Percentiles rank a stretch among this genome's conserved stretches.
These are phyloP conservation scores for Escovopsis sp. DNA, from an alignment of 2,329 filamentous ascomycete genomes.

Conservation along the genomic window DNA sequence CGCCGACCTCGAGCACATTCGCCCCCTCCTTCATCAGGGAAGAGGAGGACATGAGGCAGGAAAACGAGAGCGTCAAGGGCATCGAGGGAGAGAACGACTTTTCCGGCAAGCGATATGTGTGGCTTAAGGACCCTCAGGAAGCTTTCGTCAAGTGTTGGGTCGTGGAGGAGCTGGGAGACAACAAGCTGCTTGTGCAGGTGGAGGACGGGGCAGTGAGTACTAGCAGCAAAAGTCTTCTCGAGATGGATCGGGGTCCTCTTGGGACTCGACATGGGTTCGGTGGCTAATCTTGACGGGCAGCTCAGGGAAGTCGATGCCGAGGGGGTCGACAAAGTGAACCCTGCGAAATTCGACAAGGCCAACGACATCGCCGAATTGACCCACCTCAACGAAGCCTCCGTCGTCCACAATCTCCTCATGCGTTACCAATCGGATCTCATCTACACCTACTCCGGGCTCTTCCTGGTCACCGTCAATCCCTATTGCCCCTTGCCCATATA, in stretches of 20 bases:
- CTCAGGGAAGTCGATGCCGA: constrained; percentile 79
- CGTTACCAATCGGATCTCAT: constrained; percentile 93
- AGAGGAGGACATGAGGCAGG: constrained; percentile 58
- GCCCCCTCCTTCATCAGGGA: constrained; percentile 91
- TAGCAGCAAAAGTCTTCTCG: too few species aligned
- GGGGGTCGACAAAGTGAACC: constrained; percentile 95
- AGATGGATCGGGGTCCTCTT: too few species aligned
- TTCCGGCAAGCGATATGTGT: constrained; percentile 95
- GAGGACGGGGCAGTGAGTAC: constrained; percentile 71
- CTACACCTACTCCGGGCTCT: constrained; percentile 94
- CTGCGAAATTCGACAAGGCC: constrained; percentile 97
- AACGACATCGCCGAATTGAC: constrained; percentile 99
- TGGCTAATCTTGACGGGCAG: constrained; percentile 26
- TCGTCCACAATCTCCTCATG: constrained; percentile 92
- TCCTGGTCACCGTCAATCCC: constrained; percentile 92
- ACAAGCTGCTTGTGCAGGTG: constrained; percentile 70
- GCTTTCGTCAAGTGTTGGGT: constrained; percentile 92
- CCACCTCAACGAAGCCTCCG: constrained; percentile 92
- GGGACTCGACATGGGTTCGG: too few species aligned
- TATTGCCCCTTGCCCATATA: constrained; percentile 94
- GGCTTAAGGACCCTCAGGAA: constrained; percentile 73
- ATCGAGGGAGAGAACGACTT: constrained; percentile 98
- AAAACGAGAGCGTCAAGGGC: constrained; percentile 43
- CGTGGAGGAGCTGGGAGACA: constrained; percentile 59
- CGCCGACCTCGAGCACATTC: constrained; percentile 64